A percentile compares a stretch with the other conserved stretches of the same genome.
These are phyloP conservation scores for Colletotrichum limetticola DNA, from an alignment of 2,329 filamentous ascomycete species.

Conservation along the genomic window DNA sequence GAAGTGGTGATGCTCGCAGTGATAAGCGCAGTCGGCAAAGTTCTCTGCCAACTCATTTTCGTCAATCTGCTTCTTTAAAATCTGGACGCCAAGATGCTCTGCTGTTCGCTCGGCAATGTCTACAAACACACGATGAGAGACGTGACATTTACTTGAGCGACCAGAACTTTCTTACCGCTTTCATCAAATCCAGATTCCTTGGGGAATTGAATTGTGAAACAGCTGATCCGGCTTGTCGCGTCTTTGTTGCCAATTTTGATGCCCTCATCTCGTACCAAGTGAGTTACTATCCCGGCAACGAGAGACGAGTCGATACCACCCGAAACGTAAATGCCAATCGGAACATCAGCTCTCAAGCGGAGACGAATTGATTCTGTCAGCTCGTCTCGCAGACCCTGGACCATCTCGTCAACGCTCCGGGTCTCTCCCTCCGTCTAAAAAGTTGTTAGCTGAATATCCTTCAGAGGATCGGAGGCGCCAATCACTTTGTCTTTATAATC, in stretches of 20 bases:
- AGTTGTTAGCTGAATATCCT: rapidly evolving
- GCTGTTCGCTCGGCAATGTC: conserved; percentile 32
- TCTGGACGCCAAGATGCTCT: conserved; percentile 44
- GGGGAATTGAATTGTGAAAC: conserved; percentile 64
- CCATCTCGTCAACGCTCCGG: conserved; percentile 60
- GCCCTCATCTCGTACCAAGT: conserved; percentile 59
- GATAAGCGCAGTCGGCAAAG: conserved; percentile 44
- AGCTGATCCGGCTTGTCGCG: conserved; percentile 38
- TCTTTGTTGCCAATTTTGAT: conserved; percentile 54
- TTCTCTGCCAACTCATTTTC: conserved; percentile 41
- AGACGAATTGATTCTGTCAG: conserved; percentile 62
- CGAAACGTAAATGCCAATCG: conserved; percentile 65
- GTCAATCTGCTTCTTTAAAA: conserved; percentile 38
- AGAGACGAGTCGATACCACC: conserved; percentile 68
- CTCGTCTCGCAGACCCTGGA: conserved; percentile 58
- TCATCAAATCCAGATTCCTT: conserved; percentile 60
- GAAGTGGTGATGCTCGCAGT: conserved; percentile 46
- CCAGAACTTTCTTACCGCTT: conserved; percentile 44
- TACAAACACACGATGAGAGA: background rate
- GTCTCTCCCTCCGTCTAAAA: conserved; percentile 47
- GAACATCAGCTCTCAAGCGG: conserved; percentile 66
- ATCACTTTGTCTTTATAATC: conserved; percentile 62
- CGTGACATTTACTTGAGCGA: background rate
- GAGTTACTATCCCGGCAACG: conserved; percentile 64
- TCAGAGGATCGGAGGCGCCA: rapidly evolving